Evolutionary conservation across 345 rosid species (phyloP).

Genomic region (Stellera chamaejasme): DNA sequence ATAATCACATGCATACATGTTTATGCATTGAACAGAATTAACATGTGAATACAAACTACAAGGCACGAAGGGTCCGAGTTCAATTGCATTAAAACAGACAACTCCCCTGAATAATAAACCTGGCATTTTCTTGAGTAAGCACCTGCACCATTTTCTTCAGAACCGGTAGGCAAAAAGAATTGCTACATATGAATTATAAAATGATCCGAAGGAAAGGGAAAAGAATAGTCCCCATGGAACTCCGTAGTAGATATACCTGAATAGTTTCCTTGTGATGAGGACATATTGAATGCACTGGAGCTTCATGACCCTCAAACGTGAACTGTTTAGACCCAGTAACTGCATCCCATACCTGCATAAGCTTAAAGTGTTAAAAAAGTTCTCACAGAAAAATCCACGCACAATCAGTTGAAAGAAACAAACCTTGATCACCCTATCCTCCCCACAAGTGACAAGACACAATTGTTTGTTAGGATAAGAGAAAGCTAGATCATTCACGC

Average conservation of each 20-base stretch:
- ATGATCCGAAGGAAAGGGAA: conserved; percentile 4
- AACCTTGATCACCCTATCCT: conserved; percentile 75
- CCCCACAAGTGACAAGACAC: conserved; percentile 72
- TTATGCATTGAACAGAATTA: too few relatives aligned
- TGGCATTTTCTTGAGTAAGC: too few relatives aligned
- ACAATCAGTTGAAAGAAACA: conserved; percentile 12
- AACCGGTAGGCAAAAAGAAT: too few relatives aligned
- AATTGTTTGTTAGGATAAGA: conserved; percentile 67
- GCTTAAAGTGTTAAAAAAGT: conserved; percentile 15
- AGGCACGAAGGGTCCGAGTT: too few relatives aligned
- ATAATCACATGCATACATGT: too few relatives aligned
- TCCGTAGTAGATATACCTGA: conserved; percentile 42
- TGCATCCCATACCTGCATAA: conserved; percentile 82
- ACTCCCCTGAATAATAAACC: too few relatives aligned
- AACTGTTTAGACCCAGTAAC: conserved; percentile 40
- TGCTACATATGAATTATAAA: not conserved
- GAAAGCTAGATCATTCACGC: conserved; percentile 80
- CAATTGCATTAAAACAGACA: too few relatives aligned
- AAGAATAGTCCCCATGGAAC: conserved; percentile 2
- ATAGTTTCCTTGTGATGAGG: conserved; percentile 82
- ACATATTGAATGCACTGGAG: conserved; percentile 76
- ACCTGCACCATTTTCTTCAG: too few relatives aligned
- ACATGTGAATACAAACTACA: too few relatives aligned
- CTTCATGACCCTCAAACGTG: conserved; percentile 77
- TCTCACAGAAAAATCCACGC: conserved; percentile 4